Percentiles rank a stretch among this genome's conserved stretches.
Conservation (phyloP, 768 basidiomycete genomes). For the Hysterangium stoloniferum region DNA sequence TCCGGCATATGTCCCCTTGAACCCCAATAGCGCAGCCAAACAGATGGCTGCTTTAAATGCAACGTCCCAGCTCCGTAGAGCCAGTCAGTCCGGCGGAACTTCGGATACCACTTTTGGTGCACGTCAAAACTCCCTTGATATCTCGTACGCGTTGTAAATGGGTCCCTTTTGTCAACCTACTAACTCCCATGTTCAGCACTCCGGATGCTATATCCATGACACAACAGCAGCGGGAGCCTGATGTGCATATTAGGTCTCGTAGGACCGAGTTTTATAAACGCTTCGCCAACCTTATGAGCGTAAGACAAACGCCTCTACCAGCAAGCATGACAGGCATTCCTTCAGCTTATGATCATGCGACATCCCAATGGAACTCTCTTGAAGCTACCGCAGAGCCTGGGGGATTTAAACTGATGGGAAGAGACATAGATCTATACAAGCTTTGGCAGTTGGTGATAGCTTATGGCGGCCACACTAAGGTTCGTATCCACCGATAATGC, state of each 20-base stretch:
- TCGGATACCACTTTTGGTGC: conserved; percentile 57
- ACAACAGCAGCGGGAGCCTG: conserved; percentile 28
- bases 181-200: neutral
- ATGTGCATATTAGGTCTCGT: conserved; percentile 41
- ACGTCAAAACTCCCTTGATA: conserved; percentile 5
- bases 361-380: conserved; percentile 57
- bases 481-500: conserved; percentile 34
- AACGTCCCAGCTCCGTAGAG: conserved; percentile 34
- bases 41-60: conserved; percentile 70
- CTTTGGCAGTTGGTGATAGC: conserved; percentile 58
- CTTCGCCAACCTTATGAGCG: conserved; percentile 52
- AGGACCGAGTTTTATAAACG: conserved; percentile 52
- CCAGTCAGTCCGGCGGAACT: conserved; percentile 48
- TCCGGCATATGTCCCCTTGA: conserved; percentile 27
- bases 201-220: conserved; percentile 21
- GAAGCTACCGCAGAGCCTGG: conserved; percentile 59
- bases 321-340: conserved; percentile 61
- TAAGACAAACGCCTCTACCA: conserved; percentile 59
- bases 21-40: conserved; percentile 62
- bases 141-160: neutral
- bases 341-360: conserved; percentile 52
- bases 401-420: conserved; percentile 59
- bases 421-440: conserved; percentile 69
- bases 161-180: neutral
- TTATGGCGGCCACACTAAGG: conserved; percentile 54